These are phyloP conservation scores for Cercophora newfieldiana DNA, from an alignment of 495 filamentous ascomycete species.

Conservation along the genomic window DNA sequence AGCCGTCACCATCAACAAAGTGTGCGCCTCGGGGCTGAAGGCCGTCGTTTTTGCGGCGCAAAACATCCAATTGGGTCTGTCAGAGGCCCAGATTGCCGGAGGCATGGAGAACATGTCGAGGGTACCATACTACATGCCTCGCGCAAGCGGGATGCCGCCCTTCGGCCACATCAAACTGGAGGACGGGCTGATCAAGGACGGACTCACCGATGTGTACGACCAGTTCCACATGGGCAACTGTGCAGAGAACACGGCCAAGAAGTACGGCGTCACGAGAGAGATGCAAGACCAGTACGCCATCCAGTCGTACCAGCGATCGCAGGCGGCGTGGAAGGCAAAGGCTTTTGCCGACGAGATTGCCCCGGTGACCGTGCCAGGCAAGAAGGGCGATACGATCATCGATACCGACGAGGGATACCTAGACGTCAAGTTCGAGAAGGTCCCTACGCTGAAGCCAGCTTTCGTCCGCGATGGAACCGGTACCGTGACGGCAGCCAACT, in stretches of 20 bases:
- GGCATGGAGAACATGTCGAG: constrained; percentile 98
- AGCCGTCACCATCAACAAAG: constrained; percentile 92
- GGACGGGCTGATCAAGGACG: constrained; percentile 93
- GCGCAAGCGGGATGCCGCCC: constrained; percentile 70
- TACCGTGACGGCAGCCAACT: constrained; percentile 92
- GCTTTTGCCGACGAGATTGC: constrained; percentile 84
- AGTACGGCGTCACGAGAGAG: constrained; percentile 74
- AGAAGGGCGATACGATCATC: constrained; percentile 79
- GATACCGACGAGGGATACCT: constrained; percentile 85
- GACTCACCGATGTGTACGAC: constrained; percentile 95
- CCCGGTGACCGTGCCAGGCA: constrained; percentile 77
- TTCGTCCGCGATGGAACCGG: constrained; percentile 82
- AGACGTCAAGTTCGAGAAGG: constrained; percentile 78
- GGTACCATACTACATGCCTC: constrained; percentile 86
- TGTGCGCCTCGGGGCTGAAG: constrained; percentile 93
- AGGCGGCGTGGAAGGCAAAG: constrained; percentile 80
- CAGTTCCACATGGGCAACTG: constrained; percentile 97
- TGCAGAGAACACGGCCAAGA: constrained; percentile 93
- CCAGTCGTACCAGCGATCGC: constrained; percentile 79
- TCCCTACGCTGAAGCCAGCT: constrained; percentile 84
- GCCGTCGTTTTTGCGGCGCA: constrained; percentile 87
- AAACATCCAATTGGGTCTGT: constrained; percentile 86
- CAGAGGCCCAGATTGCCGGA: constrained; percentile 85
- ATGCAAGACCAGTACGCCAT: constrained; percentile 91
- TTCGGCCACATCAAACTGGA: constrained; percentile 85